Conservation (phyloP, 2,329 filamentous ascomycete genomes). For the Zelopaecilomyces penicillatus region DNA sequence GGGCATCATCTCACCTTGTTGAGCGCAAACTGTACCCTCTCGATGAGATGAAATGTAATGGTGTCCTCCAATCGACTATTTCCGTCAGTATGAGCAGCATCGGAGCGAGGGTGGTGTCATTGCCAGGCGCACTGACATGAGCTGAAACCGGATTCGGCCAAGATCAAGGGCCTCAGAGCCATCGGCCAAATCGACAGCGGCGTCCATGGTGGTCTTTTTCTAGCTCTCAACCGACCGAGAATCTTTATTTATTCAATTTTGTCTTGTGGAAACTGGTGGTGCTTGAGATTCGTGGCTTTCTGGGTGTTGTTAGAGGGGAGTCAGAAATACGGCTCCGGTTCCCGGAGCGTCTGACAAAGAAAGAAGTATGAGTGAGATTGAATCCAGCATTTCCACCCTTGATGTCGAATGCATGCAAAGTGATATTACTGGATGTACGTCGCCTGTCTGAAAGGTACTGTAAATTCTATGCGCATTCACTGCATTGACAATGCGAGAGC, state of each 20-base stretch:
- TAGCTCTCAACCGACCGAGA: no score
- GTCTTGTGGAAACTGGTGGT: background rate
- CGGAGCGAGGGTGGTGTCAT: background rate
- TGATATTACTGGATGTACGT: no score
- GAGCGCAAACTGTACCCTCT: slow-evolving; percentile 93
- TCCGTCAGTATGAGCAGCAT: slow-evolving; percentile 9
- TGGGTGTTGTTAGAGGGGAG: no score
- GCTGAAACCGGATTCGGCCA: slow-evolving; percentile 82
- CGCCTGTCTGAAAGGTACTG: no score
- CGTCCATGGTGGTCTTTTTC: slow-evolving; percentile 58
- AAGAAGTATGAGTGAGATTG: no score
- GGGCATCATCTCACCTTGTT: slow-evolving; percentile 44
- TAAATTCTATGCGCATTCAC: no score
- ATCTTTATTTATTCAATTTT: no score
- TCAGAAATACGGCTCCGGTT: no score
- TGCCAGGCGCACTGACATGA: slow-evolving; percentile 58
- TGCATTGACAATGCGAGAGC: no score
- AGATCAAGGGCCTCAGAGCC: slow-evolving; percentile 80
- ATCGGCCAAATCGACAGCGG: slow-evolving; percentile 80
- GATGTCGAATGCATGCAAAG: no score
- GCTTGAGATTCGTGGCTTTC: background rate
- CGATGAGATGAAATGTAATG: slow-evolving; percentile 93
- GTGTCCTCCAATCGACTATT: slow-evolving; percentile 89
- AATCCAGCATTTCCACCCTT: no score
- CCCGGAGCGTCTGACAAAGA: no score